Evolutionary conservation across 352 stramenopile species (phyloP).

Genomic region (Blastocystis sp.): DNA sequence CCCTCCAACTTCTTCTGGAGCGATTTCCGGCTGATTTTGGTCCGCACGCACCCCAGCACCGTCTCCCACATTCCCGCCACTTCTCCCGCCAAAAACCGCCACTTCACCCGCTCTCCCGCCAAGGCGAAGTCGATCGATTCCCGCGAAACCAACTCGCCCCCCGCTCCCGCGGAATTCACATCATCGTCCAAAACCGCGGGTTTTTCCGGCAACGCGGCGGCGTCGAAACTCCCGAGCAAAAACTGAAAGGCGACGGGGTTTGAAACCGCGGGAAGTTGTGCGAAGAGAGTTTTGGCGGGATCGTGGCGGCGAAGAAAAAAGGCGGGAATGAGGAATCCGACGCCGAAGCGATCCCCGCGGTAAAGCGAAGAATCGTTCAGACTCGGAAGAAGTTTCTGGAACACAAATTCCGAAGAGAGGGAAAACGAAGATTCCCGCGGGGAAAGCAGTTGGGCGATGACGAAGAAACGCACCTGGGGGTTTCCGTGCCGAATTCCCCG

Average conservation of each 20-base stretch:
- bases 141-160: not conserved
- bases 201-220: not conserved
- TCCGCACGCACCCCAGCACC: not conserved
- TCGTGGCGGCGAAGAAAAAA: not conserved
- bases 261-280: not conserved
- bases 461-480: slow-evolving; percentile 2
- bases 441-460: not conserved
- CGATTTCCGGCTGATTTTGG: not conserved
- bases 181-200: not conserved
- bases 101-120: not conserved
- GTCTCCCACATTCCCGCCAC: not conserved
- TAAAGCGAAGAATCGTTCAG: slow-evolving; percentile 10
- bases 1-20: not conserved
- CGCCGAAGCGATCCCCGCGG: not conserved
- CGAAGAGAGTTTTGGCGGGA: not conserved
- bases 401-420: not conserved
- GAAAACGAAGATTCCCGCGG: not conserved
- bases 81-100: not conserved
- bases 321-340: not conserved
- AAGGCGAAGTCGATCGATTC: not conserved
- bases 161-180: not conserved
- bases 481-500: slow-evolving; percentile 1
- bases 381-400: not conserved
- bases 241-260: slow-evolving; percentile 32
- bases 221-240: slow-evolving; percentile 15